These are phyloP conservation scores for Benincasa hispida DNA, from an alignment of 306 rosid species.

Conservation along the genomic window DNA sequence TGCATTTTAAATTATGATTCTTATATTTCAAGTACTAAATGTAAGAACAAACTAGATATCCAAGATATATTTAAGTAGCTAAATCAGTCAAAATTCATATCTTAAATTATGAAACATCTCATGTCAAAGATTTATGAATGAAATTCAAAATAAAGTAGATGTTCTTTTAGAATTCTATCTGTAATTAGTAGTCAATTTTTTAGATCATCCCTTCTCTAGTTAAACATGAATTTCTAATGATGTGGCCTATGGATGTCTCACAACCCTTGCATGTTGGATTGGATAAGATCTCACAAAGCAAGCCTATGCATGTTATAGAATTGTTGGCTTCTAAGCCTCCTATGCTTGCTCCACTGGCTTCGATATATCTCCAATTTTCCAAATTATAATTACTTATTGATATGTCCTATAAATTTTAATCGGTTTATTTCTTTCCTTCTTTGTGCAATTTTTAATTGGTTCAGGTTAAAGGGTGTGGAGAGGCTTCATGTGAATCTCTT, in stretches of 20 bases:
- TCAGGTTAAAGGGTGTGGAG: conserved; percentile 83
- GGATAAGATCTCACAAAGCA: background rate
- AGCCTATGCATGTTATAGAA: background rate
- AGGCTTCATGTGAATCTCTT: conserved; percentile 68
- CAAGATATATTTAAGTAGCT: background rate
- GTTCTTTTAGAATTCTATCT: background rate
- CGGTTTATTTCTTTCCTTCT: background rate
- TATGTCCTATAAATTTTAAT: background rate
- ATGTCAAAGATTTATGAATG: background rate
- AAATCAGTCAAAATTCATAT: background rate
- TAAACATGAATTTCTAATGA: background rate
- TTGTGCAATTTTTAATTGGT: background rate
- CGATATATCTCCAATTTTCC: background rate
- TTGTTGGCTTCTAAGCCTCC: background rate
- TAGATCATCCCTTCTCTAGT: background rate
- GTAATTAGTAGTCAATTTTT: background rate
- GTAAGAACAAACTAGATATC: background rate
- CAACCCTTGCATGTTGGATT: background rate
- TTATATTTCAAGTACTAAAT: background rate
- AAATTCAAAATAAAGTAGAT: background rate
- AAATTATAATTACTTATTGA: background rate
- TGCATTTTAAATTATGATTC: background rate
- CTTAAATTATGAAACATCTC: background rate
- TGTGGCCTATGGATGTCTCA: background rate
- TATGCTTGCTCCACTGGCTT: background rate